Evolutionary conservation across 805 yeast genomes (phyloP).

Genomic region (Saccharomycopsis guyanensis): DNA sequence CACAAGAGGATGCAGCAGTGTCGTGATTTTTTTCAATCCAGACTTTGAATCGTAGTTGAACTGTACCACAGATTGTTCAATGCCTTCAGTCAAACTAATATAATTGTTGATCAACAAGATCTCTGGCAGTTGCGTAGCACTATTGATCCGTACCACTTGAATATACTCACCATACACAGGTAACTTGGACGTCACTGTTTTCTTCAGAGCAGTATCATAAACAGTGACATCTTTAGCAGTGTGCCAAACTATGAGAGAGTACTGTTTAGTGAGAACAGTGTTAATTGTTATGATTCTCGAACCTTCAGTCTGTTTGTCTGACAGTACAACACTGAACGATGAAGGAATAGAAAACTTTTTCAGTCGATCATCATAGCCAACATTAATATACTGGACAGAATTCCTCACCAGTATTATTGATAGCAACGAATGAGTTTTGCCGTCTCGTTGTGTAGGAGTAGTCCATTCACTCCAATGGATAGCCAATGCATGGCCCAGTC

Average conservation of each 20-base stretch:
- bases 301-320: too few relatives aligned
- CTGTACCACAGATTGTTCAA: not conserved
- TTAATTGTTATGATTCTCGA: too few relatives aligned
- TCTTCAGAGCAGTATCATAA: not conserved
- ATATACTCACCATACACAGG: not conserved
- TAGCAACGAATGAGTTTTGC: too few relatives aligned
- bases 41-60: not conserved
- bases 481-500: not conserved
- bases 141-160: not conserved
- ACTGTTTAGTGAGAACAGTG: too few relatives aligned
- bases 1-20: not conserved
- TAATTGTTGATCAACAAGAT: not conserved
- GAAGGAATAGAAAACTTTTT: too few relatives aligned
- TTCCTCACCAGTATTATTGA: too few relatives aligned
- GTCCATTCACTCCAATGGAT: constrained; percentile 8
- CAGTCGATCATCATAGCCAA: too few relatives aligned
- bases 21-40: not conserved
- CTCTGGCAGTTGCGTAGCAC: not conserved
- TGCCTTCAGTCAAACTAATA: not conserved
- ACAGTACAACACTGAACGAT: too few relatives aligned
- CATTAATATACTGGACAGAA: too few relatives aligned
- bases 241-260: not conserved
- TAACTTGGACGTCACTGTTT: not conserved
- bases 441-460: not conserved
- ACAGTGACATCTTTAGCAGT: not conserved